These are phyloP conservation scores for Russula griseocarnosa DNA, from an alignment of 768 basidiomycete species.

Conservation along the genomic window DNA sequence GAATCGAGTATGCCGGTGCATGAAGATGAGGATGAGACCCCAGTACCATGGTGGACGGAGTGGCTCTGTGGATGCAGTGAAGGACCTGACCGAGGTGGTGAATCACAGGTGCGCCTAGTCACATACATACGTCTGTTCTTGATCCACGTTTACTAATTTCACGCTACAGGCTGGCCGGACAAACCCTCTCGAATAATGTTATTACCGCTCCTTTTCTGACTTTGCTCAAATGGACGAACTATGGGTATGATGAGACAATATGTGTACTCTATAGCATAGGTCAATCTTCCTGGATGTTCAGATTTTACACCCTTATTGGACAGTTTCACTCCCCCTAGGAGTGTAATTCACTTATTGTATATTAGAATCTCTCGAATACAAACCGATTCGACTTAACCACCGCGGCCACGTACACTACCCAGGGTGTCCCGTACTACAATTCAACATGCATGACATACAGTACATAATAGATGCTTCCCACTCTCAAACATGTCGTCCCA, in stretches of 20 bases:
- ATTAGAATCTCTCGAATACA: conserved; percentile 1
- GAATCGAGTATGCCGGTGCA: conserved; percentile 24
- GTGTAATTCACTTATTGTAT: conserved; percentile 13
- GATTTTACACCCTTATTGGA: conserved; percentile 8
- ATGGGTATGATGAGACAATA: conserved; percentile 1
- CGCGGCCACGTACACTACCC: neutral
- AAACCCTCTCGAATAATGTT: conserved; percentile 49
- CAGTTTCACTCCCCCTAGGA: neutral
- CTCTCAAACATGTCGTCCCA: neutral
- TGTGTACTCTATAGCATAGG: conserved; percentile 11
- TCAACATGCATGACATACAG: neutral
- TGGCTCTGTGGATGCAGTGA: conserved; percentile 81
- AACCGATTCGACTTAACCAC: neutral
- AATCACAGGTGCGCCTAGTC: conserved; percentile 53
- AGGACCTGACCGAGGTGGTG: conserved; percentile 67
- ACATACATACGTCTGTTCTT: neutral
- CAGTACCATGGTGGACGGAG: conserved; percentile 76
- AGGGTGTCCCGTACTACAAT: neutral
- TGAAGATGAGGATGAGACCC: conserved; percentile 36
- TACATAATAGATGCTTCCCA: neutral
- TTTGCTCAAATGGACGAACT: neutral
- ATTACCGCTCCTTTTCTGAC: neutral
- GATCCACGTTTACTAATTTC: neutral
- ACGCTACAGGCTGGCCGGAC: conserved; percentile 62
- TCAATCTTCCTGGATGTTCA: neutral